Evolutionary conservation across 352 stramenopile genomes (phyloP).

Genomic region (Phytopythium kandeliae): DNA sequence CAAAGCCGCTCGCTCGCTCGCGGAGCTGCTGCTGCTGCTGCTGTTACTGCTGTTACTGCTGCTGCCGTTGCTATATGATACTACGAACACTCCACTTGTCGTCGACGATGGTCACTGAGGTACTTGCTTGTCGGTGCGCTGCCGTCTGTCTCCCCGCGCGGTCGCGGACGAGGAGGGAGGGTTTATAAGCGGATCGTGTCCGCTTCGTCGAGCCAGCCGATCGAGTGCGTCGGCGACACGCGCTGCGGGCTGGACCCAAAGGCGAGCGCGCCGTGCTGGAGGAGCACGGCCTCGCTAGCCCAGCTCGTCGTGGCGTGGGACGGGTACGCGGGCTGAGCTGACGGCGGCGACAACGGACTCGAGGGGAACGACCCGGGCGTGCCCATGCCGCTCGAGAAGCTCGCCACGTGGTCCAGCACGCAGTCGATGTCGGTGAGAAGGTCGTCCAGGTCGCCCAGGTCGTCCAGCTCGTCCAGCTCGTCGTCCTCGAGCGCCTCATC

Average conservation of each 20-base stretch:
- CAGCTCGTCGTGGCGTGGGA: conserved; percentile 7
- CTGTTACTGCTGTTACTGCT: no score
- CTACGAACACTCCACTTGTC: no score
- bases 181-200: conserved; percentile 6
- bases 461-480: conserved; percentile 11
- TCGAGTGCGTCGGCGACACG: background rate
- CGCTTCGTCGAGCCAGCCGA: conserved; percentile 7
- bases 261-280: background rate
- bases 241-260: background rate
- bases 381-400: conserved; percentile 29
- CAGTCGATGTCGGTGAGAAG: conserved; percentile 44
- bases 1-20: no score
- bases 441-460: conserved; percentile 33
- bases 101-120: no score
- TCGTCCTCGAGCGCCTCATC: conserved; percentile 11
- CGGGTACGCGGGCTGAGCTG: conserved; percentile 6
- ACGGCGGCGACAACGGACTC: conserved; percentile 3
- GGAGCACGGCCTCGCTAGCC: background rate
- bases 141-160: background rate
- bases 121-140: no score
- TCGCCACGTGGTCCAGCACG: conserved; percentile 41
- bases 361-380: conserved; percentile 1
- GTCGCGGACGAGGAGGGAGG: background rate
- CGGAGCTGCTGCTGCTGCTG: no score
- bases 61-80: no score